Percentiles rank a stretch among this genome's conserved stretches.
phyloP scores from a whole-genome alignment of 176 grass and related monocot genomes.

The Hyparrhenia diplandra region DNA sequence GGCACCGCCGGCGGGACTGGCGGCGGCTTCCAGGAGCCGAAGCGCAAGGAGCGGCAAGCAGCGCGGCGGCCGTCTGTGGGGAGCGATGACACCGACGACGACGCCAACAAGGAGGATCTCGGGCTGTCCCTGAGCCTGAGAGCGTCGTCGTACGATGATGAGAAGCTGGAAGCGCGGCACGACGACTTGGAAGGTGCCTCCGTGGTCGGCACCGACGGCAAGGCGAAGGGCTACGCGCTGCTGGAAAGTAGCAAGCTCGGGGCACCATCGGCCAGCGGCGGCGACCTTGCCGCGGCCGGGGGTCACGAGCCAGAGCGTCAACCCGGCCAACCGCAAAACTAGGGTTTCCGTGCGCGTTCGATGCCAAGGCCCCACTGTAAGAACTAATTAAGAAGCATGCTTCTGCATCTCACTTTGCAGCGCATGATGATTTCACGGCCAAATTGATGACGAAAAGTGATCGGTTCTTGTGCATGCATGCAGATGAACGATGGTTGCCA shows the following conservation, averaged over 20 bases:
- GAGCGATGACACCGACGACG: conserved; percentile 45
- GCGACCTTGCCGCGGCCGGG: conserved; percentile 27
- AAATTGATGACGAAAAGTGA: neutral
- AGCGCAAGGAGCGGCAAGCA: conserved; percentile 39
- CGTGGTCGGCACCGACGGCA: neutral
- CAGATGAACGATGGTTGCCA: conserved; percentile 99
- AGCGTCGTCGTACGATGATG: conserved; percentile 41
- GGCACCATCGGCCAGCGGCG: neutral
- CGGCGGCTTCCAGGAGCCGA: conserved; percentile 20
- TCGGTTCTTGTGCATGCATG: neutral
- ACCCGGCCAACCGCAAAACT: conserved; percentile 91
- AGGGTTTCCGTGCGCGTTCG: conserved; percentile 96
- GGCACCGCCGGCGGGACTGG: neutral
- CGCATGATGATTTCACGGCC: neutral
- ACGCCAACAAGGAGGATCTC: conserved; percentile 62
- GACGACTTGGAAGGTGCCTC: conserved; percentile 6
- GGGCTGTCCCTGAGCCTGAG: conserved; percentile 65
- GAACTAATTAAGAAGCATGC: too few relatives aligned
- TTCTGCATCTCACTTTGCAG: neutral
- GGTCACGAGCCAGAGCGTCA: conserved; percentile 65
- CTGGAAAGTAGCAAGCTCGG: conserved; percentile 59
- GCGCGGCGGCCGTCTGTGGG: conserved; percentile 18
- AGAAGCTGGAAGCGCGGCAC: conserved; percentile 18
- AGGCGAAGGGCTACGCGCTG: conserved; percentile 35
- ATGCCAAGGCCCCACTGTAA: conserved; percentile 92